Conservation (phyloP, 2,329 filamentous ascomycete genomes). For the Diaporthe caulivora region DNA sequence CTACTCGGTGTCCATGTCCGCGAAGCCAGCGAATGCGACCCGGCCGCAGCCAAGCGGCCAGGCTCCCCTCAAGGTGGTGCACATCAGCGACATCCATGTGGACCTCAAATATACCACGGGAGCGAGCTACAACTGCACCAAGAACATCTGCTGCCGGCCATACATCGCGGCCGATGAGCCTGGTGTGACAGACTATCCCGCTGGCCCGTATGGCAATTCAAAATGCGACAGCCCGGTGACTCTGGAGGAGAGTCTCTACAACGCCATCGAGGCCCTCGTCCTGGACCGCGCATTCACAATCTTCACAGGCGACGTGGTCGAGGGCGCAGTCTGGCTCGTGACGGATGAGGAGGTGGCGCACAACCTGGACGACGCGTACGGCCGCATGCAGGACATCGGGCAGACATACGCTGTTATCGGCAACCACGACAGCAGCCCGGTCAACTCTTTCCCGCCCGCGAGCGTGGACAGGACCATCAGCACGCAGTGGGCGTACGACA, state of each 20-base stretch:
- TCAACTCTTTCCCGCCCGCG: slow-evolving; percentile 63
- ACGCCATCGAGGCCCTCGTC: slow-evolving; percentile 59
- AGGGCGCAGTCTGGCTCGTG: slow-evolving; percentile 64
- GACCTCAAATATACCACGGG: slow-evolving; percentile 67
- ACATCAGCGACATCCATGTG: slow-evolving; percentile 72
- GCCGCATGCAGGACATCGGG: slow-evolving; percentile 56
- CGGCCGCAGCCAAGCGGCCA: slow-evolving; percentile 58
- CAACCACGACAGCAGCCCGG: slow-evolving; percentile 68
- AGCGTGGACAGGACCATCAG: slow-evolving; percentile 48
- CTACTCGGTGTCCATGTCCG: slow-evolving; percentile 57
- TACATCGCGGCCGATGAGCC: slow-evolving; percentile 62
- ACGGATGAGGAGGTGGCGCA: slow-evolving; percentile 45
- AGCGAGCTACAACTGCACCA: slow-evolving; percentile 66
- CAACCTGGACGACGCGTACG: slow-evolving; percentile 59
- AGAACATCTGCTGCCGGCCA: slow-evolving; percentile 70
- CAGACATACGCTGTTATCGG: slow-evolving; percentile 63
- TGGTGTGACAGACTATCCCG: slow-evolving; percentile 61
- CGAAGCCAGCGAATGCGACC: slow-evolving; percentile 50
- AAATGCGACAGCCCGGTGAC: slow-evolving; percentile 64
- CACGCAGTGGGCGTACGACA: slow-evolving; percentile 66
- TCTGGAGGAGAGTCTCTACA: slow-evolving; percentile 68
- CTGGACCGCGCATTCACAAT: slow-evolving; percentile 65
- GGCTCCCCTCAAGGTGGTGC: slow-evolving; percentile 65
- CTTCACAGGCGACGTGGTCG: slow-evolving; percentile 71
- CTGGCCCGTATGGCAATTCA: slow-evolving; percentile 64